phyloP scores from a whole-genome alignment of 208 protist species.

The Wallacemonas rigidus region DNA sequence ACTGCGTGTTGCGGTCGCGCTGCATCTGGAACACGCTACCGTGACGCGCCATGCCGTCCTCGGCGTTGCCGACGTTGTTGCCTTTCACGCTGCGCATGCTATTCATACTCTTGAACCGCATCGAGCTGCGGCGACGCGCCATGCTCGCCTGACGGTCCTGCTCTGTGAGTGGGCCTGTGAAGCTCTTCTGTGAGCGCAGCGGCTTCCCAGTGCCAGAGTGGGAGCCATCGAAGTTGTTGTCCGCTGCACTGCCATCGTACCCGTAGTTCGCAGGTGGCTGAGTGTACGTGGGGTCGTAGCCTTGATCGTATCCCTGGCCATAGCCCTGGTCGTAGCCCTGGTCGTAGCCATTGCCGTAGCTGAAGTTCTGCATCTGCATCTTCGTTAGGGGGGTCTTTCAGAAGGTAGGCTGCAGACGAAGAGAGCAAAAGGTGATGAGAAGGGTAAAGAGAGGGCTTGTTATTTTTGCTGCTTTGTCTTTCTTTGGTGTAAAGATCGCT shows the following conservation, averaged over 20 bases:
- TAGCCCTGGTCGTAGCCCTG: conserved; percentile 15
- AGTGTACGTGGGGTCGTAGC: conserved; percentile 1
- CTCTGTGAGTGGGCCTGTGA: conserved; percentile 34
- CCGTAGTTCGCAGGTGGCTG: conserved; percentile 18
- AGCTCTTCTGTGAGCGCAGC: conserved; percentile 39
- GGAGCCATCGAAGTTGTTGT: neutral
- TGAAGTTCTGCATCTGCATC: conserved; percentile 25
- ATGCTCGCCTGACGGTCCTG: conserved; percentile 30
- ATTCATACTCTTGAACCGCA: conserved; percentile 14
- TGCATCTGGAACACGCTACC: conserved; percentile 48
- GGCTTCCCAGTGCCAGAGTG: neutral
- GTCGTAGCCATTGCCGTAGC: conserved; percentile 10
- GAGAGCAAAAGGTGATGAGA: neutral
- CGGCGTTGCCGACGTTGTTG: conserved; percentile 20
- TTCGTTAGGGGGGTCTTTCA: neutral
- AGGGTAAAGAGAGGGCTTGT: neutral
- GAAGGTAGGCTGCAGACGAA: neutral
- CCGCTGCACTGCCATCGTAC: neutral
- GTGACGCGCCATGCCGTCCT: conserved; percentile 38
- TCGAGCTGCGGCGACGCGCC: conserved; percentile 27
- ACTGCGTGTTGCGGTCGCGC: conserved; percentile 53
- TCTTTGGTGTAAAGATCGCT: neutral
- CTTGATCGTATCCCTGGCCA: neutral
- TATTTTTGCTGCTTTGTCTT: neutral
- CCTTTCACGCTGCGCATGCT: conserved; percentile 17